These are phyloP conservation scores for Marasmius sp. DNA, from an alignment of 1,284 basidiomycete genomes.

Conservation along the genomic window DNA sequence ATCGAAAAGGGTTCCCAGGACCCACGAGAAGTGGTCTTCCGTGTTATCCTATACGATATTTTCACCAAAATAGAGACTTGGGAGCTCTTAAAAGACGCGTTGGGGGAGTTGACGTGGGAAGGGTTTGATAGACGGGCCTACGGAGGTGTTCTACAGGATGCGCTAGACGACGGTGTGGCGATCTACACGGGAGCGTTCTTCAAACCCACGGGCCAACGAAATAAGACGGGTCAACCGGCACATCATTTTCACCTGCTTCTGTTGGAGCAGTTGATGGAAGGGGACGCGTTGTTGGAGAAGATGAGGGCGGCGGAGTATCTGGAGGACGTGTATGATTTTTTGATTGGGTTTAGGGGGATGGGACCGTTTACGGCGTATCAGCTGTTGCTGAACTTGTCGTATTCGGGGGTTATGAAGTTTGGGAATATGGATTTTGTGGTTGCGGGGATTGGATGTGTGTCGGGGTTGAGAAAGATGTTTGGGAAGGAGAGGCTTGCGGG, in stretches of 20 bases:
- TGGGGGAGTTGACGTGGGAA: slow-evolving; percentile 54
- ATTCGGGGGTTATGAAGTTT: slow-evolving; percentile 55
- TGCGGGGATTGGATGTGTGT: slow-evolving; percentile 55
- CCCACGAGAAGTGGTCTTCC: slow-evolving; percentile 55
- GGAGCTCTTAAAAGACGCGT: slow-evolving; percentile 44
- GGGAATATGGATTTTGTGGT: slow-evolving; percentile 61
- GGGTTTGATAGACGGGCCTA: slow-evolving; percentile 49
- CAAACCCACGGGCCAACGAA: slow-evolving; percentile 46
- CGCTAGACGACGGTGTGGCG: slow-evolving; percentile 33
- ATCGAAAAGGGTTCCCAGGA: slow-evolving; percentile 61
- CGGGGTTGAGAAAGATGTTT: slow-evolving; percentile 56
- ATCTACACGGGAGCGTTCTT: slow-evolving; percentile 63
- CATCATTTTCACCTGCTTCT: slow-evolving; percentile 55
- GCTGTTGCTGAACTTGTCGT: slow-evolving; percentile 55
- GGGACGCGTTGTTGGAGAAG: slow-evolving; percentile 36
- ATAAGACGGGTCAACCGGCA: slow-evolving; percentile 24
- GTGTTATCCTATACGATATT: slow-evolving; percentile 58
- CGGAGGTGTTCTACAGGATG: slow-evolving; percentile 40
- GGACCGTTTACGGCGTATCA: slow-evolving; percentile 64
- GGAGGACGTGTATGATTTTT: slow-evolving; percentile 52
- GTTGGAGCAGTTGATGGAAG: slow-evolving; percentile 56
- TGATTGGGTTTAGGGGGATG: slow-evolving; percentile 57
- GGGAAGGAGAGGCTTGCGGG: slow-evolving; percentile 31
- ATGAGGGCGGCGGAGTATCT: slow-evolving; percentile 44
- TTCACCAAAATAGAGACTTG: slow-evolving; percentile 65